phyloP scores from a whole-genome alignment of 768 basidiomycete species.

The Sarcodon sp. region DNA sequence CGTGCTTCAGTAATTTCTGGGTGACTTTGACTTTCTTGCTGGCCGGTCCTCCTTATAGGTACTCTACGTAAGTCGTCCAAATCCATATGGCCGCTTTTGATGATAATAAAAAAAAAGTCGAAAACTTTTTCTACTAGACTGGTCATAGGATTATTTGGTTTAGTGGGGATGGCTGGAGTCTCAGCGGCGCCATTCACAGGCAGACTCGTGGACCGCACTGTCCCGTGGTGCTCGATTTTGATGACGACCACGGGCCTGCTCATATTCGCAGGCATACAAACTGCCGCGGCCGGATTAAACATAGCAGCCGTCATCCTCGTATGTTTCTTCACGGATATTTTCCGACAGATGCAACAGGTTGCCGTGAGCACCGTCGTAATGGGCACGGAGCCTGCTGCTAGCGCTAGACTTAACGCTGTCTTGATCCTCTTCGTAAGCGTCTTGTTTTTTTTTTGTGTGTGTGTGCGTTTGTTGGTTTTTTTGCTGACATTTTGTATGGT shows the following conservation, averaged over 20 bases:
- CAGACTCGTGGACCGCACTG: constrained; percentile 49
- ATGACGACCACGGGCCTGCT: constrained; percentile 33
- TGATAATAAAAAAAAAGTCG: too few species aligned
- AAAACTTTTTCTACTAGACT: constrained; percentile 17
- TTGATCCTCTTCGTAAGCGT: constrained; percentile 48
- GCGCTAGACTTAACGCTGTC: constrained; percentile 64
- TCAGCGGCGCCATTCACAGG: constrained; percentile 60
- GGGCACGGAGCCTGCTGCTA: constrained; percentile 3
- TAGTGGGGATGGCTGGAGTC: constrained; percentile 47
- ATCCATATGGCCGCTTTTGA: neutral
- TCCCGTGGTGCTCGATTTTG: constrained; percentile 71
- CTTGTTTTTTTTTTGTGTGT: neutral
- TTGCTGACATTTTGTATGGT: neutral
- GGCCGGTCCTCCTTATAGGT: constrained; percentile 62
- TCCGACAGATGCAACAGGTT: constrained; percentile 65
- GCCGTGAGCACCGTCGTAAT: constrained; percentile 46
- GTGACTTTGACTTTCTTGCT: constrained; percentile 71
- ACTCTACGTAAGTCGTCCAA: constrained; percentile 39
- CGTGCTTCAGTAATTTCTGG: constrained; percentile 37
- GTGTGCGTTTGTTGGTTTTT: neutral
- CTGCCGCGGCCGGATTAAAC: constrained; percentile 55
- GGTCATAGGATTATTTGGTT: constrained; percentile 34
- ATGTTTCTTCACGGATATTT: constrained; percentile 60
- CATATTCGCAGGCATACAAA: constrained; percentile 48
- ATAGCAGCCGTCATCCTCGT: constrained; percentile 60